Base-by-base conservation (phyloP, 306 rosid genomes). In the Abrus precatorius region DNA sequence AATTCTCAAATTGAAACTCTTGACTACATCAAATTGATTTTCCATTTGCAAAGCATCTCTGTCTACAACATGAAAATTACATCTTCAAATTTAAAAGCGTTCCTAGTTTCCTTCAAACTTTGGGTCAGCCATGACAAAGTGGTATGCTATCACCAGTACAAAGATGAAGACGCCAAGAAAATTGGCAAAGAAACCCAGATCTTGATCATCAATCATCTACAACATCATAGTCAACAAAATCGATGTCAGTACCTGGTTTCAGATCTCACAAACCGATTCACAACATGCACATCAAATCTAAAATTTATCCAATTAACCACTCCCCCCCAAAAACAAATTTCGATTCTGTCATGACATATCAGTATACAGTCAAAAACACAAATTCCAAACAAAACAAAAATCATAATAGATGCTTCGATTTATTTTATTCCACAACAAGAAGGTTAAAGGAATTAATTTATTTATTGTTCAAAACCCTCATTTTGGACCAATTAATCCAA, bases 201-300 rank as follows among this genome's bases (percentile, higher is more conserved):
- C 91, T 75, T 91, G 92, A 89, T 95, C 99, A 81, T 95, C 94
- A 76, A 95, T 72, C 97, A 90, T 90, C 97, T 91, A 89, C 45
- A 67, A 82, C 69, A 82, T 72, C 80, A 68, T 3, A 49, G 49
- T 12, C 66, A 84, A 56, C 61, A 47, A 70, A 49, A 62, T 55
- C 30, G 75, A 32, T n/a, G 63, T 80, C 5, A 85, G 61, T 33
- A 40, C 72, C 61, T 36, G 12, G 28, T 49, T 61, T 27, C 9
- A 64, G 27, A 64, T 5, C 41, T 54, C 36, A n/a, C 44, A 33
- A 56, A 54, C 9, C 30, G 64, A 69, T 53, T 80, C 47, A 82
- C 56, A 88, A 48, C 70, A 65, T 3, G 9, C 59, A 49, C 44
- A 72, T 72, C 48, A 76, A 56, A 68, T 29, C 71, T n/a, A n/a